phyloP scores from a whole-genome alignment of 1,139 yeast species.

The Hemisphaericaspora xylanilytica region DNA sequence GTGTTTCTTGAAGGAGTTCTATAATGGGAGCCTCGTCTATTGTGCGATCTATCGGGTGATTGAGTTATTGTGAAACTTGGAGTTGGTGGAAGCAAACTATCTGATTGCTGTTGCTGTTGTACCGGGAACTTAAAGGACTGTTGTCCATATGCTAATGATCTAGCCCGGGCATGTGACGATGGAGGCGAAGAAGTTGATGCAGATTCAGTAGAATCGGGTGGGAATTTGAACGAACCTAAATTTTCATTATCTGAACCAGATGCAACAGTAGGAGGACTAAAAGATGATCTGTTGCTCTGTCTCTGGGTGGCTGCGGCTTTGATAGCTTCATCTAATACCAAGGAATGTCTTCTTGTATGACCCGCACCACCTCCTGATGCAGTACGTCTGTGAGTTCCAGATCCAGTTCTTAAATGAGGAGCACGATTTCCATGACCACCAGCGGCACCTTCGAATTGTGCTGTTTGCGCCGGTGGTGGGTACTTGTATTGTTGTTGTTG shows the following conservation, averaged over 20 bases:
- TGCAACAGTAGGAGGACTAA: slow-evolving; percentile 32
- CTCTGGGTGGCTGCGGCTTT: slow-evolving; percentile 90
- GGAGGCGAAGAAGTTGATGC: slow-evolving; percentile 20
- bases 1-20: slow-evolving; percentile 52
- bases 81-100: slow-evolving; percentile 42
- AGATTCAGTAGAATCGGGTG: slow-evolving; percentile 22
- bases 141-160: slow-evolving; percentile 46
- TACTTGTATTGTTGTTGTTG: slow-evolving; percentile 21
- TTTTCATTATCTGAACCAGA: slow-evolving; percentile 17
- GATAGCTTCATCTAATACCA: slow-evolving; percentile 93
- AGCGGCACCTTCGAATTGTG: slow-evolving; percentile 10
- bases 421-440: slow-evolving; percentile 5
- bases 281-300: slow-evolving; percentile 47
- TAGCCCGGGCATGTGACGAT: slow-evolving; percentile 30
- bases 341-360: slow-evolving; percentile 86
- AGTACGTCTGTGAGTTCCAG: slow-evolving; percentile 37
- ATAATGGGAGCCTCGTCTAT: slow-evolving; percentile 50
- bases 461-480: slow-evolving; percentile 17
- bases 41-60: slow-evolving; percentile 42
- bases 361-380: slow-evolving; percentile 43
- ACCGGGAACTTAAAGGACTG: slow-evolving; percentile 44
- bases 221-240: slow-evolving; percentile 35
- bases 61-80: slow-evolving; percentile 42
- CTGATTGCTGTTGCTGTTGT: slow-evolving; percentile 6
- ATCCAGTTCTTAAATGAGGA: slow-evolving; percentile 43